Conservation (phyloP, 768 basidiomycete species). For the Mycena vitilis region DNA sequence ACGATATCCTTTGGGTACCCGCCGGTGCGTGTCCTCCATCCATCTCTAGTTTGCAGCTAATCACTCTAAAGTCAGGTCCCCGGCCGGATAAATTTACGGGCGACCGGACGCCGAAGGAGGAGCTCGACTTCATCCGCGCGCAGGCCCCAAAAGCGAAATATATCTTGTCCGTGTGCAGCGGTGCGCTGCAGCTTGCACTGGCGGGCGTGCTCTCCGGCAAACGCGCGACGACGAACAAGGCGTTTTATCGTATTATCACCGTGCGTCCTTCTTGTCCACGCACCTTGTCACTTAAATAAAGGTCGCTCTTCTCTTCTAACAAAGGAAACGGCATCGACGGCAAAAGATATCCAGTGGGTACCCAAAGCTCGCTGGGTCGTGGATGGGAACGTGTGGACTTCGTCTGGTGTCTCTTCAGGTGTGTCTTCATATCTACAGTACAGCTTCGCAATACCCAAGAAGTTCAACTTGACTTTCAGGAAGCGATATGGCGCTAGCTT, state of each 20-base stretch:
- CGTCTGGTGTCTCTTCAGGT: conserved; percentile 48
- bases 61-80: conserved; percentile 21
- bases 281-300: too few species aligned
- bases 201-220: conserved; percentile 46
- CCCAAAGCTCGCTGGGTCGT: conserved; percentile 50
- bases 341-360: conserved; percentile 45
- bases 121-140: conserved; percentile 39
- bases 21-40: conserved; percentile 29
- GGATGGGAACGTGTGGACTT: conserved; percentile 50
- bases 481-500: conserved; percentile 49
- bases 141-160: conserved; percentile 45
- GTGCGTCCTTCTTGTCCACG: conserved; percentile 27
- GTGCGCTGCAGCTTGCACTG: conserved; percentile 43
- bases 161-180: conserved; percentile 47
- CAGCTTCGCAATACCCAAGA: not conserved
- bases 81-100: conserved; percentile 24
- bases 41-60: not conserved
- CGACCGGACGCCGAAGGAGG: conserved; percentile 35
- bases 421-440: conserved; percentile 3
- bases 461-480: conserved; percentile 32
- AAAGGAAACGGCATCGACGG: conserved; percentile 21
- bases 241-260: conserved; percentile 35
- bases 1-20: conserved; percentile 43
- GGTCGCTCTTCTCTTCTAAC: too few species aligned
- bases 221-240: conserved; percentile 51